Percentiles rank a stretch among this genome's conserved stretches.
phyloP scores from a whole-genome alignment of 805 yeast genomes.

The Monosporozyma unispora region DNA sequence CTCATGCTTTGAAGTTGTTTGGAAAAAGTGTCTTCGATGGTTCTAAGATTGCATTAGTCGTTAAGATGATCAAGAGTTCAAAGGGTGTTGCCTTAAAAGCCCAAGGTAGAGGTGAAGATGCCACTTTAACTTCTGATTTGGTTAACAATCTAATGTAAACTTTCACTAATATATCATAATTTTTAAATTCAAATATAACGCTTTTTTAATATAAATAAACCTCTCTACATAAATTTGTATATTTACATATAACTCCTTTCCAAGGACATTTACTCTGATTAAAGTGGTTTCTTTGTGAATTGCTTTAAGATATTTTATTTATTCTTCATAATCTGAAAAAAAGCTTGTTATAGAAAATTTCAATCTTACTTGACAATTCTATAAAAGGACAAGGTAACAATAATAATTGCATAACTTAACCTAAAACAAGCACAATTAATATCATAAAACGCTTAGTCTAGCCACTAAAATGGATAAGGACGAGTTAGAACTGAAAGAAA shows the following conservation, averaged over 20 bases:
- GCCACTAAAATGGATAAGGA: slow-evolving; percentile 15
- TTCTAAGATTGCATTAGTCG: slow-evolving; percentile 40
- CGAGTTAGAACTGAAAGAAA: slow-evolving; percentile 18
- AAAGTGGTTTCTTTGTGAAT: no score
- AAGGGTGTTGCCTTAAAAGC: slow-evolving; percentile 46
- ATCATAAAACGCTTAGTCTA: neutral
- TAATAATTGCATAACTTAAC: neutral
- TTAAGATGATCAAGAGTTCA: slow-evolving; percentile 44
- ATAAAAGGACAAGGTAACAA: neutral
- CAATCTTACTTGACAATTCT: neutral
- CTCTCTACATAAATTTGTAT: neutral
- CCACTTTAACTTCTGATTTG: slow-evolving; percentile 23
- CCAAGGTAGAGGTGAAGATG: slow-evolving; percentile 49
- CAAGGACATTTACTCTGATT: neutral
- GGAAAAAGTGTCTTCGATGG: slow-evolving; percentile 53
- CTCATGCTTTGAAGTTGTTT: slow-evolving; percentile 67
- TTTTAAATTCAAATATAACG: neutral
- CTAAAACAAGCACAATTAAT: neutral
- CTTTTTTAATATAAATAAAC: neutral
- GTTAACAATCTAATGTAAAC: slow-evolving; percentile 23
- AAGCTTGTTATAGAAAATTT: neutral
- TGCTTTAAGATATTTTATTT: no score
- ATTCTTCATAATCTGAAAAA: no score
- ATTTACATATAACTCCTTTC: neutral
- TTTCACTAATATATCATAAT: neutral